Evolutionary conservation across 192 early-diverging fungal species (phyloP), one percentile per base, ranked within the genome.

Genomic region (Glomus cerebriforme): DNA sequence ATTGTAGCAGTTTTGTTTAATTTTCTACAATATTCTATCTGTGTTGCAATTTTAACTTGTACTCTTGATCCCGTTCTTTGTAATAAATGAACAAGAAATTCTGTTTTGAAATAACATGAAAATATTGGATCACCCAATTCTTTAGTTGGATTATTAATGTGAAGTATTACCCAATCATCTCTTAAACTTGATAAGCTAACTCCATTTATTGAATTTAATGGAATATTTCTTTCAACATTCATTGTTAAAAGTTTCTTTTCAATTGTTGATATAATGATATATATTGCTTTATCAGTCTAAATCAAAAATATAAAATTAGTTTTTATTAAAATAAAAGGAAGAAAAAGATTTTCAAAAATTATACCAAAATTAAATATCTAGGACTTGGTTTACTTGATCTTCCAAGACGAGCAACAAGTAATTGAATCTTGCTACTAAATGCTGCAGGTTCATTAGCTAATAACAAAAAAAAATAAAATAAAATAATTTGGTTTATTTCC

Each of bases 91-190:
- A 89, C 82, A 17, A 92, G 77, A 17, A 95, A 81, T 81, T 95
- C 93, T 3, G 92, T 95, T 84, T 95, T 95, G 78, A 93, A 88
- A 62, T 78, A 75, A 75, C 90, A 91, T 71, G 89, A 88, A 13
- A 93, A 66, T 27, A 95, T 82, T 54, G 90, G 80, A 75, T 93
- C 93, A 13, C 86, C 86, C 29, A 89, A 85, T 59, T 85, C 87
- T 27, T 83, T 80, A 6, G 90, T 88, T 32, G 85, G 79, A 58
- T 62, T 81, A 65, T 90, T 82, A 10, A 91, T 65, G 69, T 92
- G 90, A 10, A 92, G 58, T 63, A 94, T 84, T 31, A 90, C 83
- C 92, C 92, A 95, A 69, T 91, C 92, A 80, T 95, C 93, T 67
- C 89, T 84, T 67, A 90, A 85, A 49, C 89, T 89, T 15, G 93